These are phyloP conservation scores for Euclidium syriacum DNA, from an alignment of 345 rosid genomes.

Conservation along the genomic window DNA sequence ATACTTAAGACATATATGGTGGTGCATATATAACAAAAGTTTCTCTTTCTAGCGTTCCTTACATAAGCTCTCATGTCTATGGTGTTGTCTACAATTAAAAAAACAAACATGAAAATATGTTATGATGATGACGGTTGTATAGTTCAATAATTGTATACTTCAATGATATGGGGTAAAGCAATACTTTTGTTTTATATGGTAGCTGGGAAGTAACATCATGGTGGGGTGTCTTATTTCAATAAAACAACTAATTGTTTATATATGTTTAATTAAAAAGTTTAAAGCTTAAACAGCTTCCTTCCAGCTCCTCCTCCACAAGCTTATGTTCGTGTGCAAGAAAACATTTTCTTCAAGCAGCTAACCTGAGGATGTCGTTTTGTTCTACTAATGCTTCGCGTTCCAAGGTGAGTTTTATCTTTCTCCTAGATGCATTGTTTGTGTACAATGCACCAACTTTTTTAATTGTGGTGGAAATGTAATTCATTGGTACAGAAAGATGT, in stretches of 20 bases:
- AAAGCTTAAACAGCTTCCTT: no score
- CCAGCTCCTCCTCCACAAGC: constrained; percentile 1
- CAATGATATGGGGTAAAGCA: no score
- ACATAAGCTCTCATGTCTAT: constrained; percentile 58
- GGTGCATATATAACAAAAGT: constrained; percentile 37
- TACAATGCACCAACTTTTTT: no score
- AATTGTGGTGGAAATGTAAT: neutral
- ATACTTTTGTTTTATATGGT: neutral
- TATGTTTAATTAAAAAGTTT: no score
- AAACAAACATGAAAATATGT: neutral
- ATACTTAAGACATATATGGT: no score
- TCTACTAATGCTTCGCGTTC: constrained; percentile 21
- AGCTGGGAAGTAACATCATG: neutral
- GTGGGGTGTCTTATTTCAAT: neutral
- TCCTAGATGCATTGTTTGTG: neutral
- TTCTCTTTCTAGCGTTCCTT: constrained; percentile 34
- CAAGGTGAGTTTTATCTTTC: constrained; percentile 33
- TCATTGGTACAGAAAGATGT: constrained; percentile 32
- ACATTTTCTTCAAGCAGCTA: constrained; percentile 38
- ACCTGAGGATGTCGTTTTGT: constrained; percentile 23
- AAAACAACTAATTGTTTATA: neutral
- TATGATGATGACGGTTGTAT: no score
- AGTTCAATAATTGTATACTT: no score
- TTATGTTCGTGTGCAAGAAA: constrained; percentile 45
- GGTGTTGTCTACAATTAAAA: constrained; percentile 59